Percentiles rank a stretch among this genome's conserved stretches.
Conservation (phyloP, 108 stramenopile species). For the Schizochytrium sp. region DNA sequence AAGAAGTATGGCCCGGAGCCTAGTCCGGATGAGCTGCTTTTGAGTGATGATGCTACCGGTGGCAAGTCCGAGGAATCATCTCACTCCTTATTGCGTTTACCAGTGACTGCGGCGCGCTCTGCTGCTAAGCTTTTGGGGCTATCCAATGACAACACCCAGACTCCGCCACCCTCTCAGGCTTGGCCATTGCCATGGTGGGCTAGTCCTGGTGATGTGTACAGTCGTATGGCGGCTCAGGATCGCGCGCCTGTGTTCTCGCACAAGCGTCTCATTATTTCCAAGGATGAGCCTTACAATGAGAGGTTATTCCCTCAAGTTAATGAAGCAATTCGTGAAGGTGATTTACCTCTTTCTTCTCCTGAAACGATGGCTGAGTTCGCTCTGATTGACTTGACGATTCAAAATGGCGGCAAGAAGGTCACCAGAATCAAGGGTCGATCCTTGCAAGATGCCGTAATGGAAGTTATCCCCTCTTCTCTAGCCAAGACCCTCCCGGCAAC, state of each 20-base stretch:
- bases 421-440: conserved; percentile 20
- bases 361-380: conserved; percentile 4
- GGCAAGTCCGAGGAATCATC: background rate
- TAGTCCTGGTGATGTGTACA: background rate
- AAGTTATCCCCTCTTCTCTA: background rate
- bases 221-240: background rate
- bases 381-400: conserved; percentile 6
- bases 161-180: background rate
- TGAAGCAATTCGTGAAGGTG: conserved; percentile 11
- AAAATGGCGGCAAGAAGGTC: conserved; percentile 26
- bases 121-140: conserved; percentile 28
- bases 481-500: background rate
- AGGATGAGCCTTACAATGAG: background rate
- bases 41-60: background rate
- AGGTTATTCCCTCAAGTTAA: background rate
- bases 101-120: conserved; percentile 51
- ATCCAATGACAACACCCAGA: background rate
- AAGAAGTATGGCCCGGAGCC: conserved; percentile 60
- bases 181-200: conserved; percentile 60
- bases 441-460: conserved; percentile 14
- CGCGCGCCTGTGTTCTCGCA: conserved; percentile 32
- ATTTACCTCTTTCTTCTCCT: background rate
- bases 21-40: conserved; percentile 40
- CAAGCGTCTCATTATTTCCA: conserved; percentile 30
- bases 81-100: conserved; percentile 36